phyloP scores from a whole-genome alignment of 2,329 filamentous ascomycete genomes.

The Aspergillus vadensis region DNA sequence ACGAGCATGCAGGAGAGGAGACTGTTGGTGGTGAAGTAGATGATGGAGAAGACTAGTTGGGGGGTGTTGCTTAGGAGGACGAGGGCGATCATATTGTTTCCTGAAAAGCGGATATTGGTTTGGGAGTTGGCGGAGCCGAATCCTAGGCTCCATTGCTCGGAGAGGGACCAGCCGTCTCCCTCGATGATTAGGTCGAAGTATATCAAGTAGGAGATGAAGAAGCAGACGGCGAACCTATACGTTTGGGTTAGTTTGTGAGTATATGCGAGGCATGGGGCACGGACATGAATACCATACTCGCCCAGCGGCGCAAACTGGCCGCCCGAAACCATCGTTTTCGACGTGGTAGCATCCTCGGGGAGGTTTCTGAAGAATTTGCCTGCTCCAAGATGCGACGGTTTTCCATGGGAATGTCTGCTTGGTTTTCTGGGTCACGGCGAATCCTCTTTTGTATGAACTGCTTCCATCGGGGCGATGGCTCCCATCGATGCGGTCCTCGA shows the following conservation, averaged over 20 bases:
- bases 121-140: background rate
- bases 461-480: background rate
- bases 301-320: constrained; percentile 4
- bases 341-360: background rate
- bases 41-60: constrained; percentile 35
- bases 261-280: background rate
- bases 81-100: background rate
- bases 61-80: constrained; percentile 32
- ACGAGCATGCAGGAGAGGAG: constrained; percentile 50
- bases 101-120: background rate
- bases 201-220: background rate
- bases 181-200: background rate
- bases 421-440: background rate
- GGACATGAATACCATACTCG: constrained; percentile 1
- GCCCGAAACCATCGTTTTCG: constrained; percentile 11
- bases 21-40: constrained; percentile 38
- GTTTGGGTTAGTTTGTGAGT: background rate
- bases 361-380: background rate
- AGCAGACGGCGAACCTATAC: background rate
- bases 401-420: background rate
- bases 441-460: background rate
- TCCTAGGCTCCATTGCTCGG: background rate
- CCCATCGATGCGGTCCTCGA: constrained; percentile 1
- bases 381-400: background rate
- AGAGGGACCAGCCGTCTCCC: background rate